Evolutionary conservation across 2,329 filamentous ascomycete genomes (phyloP).

Genomic region (Verticillium albo-atrum): DNA sequence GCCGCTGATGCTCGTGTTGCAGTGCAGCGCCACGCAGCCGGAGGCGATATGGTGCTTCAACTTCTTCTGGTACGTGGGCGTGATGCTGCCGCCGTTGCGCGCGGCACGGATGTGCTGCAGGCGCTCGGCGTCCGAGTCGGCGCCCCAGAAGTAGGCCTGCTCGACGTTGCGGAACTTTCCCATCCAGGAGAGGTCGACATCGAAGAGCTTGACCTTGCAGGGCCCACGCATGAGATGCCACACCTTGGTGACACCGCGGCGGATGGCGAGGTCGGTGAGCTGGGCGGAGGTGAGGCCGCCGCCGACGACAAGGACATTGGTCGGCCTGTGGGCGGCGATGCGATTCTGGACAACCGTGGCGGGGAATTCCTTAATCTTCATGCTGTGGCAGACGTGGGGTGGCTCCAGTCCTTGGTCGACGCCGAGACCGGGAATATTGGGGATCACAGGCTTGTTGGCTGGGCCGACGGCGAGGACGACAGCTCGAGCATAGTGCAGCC

Average conservation of each 20-base stretch:
- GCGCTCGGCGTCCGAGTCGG: slow-evolving; percentile 66
- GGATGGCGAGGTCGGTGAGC: slow-evolving; percentile 61
- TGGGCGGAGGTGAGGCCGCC: slow-evolving; percentile 76
- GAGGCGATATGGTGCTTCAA: slow-evolving; percentile 54
- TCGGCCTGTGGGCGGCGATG: slow-evolving; percentile 44
- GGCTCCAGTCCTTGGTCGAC: slow-evolving; percentile 9
- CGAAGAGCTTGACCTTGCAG: slow-evolving; percentile 67
- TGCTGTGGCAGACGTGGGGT: slow-evolving; percentile 56
- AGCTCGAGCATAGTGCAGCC: slow-evolving; percentile 49
- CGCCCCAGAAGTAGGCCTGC: slow-evolving; percentile 73
- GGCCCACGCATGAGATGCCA: slow-evolving; percentile 64
- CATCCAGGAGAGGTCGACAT: slow-evolving; percentile 73
- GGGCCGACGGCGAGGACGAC: slow-evolving; percentile 70
- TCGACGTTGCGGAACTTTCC: slow-evolving; percentile 77
- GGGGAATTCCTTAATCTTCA: slow-evolving; percentile 58
- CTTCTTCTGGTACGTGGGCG: slow-evolving; percentile 62
- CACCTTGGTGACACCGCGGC: slow-evolving; percentile 61
- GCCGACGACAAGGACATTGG: slow-evolving; percentile 66
- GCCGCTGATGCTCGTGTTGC: slow-evolving; percentile 50
- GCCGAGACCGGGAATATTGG: slow-evolving; percentile 28
- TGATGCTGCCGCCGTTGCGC: slow-evolving; percentile 73
- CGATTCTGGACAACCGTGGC: slow-evolving; percentile 45
- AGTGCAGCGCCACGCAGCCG: slow-evolving; percentile 50
- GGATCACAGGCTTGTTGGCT: slow-evolving; percentile 53
- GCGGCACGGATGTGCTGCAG: slow-evolving; percentile 61